phyloP scores from a whole-genome alignment of 345 rosid genomes.

The Viola odorata region DNA sequence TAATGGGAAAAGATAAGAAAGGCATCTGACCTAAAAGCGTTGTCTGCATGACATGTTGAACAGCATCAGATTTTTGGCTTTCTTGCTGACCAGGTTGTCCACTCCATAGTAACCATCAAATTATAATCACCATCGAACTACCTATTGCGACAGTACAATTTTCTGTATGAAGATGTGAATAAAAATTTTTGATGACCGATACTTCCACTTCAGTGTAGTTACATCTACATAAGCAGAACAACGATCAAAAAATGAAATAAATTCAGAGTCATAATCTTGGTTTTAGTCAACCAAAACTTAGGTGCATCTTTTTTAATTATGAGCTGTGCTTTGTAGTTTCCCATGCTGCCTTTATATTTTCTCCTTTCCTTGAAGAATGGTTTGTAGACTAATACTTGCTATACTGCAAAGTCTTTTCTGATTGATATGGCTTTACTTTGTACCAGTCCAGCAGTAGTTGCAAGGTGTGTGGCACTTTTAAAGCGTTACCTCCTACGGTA shows the following conservation, averaged over 20 bases:
- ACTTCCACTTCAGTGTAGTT: too few relatives aligned
- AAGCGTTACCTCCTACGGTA: conserved; percentile 88
- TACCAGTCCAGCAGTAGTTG: conserved; percentile 94
- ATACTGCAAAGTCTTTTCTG: conserved; percentile 11
- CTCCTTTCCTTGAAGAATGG: neutral
- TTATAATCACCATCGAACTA: too few relatives aligned
- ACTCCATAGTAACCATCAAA: neutral
- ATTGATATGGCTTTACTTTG: conserved; percentile 25
- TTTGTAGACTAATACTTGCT: conserved; percentile 4
- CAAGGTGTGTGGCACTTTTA: conserved; percentile 86
- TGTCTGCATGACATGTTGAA: neutral
- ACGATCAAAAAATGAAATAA: too few relatives aligned
- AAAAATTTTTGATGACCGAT: too few relatives aligned
- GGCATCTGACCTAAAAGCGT: neutral
- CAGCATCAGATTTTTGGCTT: neutral
- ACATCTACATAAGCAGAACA: too few relatives aligned
- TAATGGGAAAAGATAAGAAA: neutral
- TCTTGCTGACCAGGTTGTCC: neutral
- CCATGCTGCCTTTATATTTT: neutral
- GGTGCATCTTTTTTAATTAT: too few relatives aligned
- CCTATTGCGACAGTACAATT: too few relatives aligned
- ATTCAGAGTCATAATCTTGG: too few relatives aligned
- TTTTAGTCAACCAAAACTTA: too few relatives aligned
- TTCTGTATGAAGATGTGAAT: too few relatives aligned
- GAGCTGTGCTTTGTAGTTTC: neutral